phyloP scores from a whole-genome alignment of 2,329 filamentous ascomycete species.

The Trichoderma pleuroti region DNA sequence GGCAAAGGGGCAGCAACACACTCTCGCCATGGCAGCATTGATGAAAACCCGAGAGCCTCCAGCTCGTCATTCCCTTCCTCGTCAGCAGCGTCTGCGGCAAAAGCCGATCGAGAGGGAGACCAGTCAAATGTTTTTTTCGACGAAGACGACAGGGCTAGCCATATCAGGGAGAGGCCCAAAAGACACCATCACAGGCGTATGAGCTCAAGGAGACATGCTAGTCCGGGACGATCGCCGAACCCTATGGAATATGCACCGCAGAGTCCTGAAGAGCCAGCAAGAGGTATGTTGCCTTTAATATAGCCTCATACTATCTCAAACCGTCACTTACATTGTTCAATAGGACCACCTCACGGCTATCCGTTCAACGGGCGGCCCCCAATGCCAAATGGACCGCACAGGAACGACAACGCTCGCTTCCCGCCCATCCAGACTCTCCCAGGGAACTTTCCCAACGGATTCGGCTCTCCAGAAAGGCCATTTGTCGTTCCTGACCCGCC shows the following conservation, averaged over 20 bases:
- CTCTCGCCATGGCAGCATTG: slow-evolving; percentile 7
- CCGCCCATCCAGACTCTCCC: not conserved
- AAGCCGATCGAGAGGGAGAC: not conserved
- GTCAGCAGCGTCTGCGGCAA: not conserved
- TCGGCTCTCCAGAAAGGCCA: slow-evolving; percentile 11
- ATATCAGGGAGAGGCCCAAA: not conserved
- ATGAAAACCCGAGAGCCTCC: not conserved
- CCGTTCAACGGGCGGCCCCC: not conserved
- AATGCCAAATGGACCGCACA: not conserved
- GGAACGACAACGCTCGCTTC: not conserved
- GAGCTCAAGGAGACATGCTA: slow-evolving; percentile 17
- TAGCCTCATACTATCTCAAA: not conserved
- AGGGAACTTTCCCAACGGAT: slow-evolving; percentile 3
- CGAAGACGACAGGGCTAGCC: not conserved
- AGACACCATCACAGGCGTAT: not conserved
- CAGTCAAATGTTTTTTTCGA: not conserved
- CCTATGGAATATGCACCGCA: slow-evolving; percentile 17
- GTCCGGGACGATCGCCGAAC: slow-evolving; percentile 20
- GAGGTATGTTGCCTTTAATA: not conserved
- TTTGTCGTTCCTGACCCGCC: not conserved
- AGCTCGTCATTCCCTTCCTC: slow-evolving; percentile 7
- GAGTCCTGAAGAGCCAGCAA: not conserved
- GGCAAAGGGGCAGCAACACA: slow-evolving; percentile 6
- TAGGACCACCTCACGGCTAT: not conserved
- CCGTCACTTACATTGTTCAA: not conserved